Conservation (phyloP, 2,329 filamentous ascomycete species). For the Plenodomus lindquistii region DNA sequence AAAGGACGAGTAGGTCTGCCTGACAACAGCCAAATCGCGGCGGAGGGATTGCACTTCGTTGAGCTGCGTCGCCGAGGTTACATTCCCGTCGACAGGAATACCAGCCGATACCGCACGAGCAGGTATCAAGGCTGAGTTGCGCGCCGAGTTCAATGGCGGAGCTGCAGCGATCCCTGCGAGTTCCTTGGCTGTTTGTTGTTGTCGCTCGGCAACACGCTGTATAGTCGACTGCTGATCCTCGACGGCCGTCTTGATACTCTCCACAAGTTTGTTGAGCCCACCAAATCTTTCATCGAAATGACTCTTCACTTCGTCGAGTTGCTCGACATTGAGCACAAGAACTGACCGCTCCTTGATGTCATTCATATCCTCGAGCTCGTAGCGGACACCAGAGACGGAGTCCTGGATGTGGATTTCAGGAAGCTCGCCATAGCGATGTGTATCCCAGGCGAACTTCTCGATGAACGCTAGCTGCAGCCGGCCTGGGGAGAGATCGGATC, state of each 20-base stretch:
- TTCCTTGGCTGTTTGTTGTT: constrained; percentile 87
- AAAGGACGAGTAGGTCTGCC: constrained; percentile 92
- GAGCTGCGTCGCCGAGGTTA: constrained; percentile 63
- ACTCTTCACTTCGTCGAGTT: constrained; percentile 91
- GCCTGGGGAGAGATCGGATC: constrained; percentile 82
- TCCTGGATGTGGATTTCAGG: constrained; percentile 99
- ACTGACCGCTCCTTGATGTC: constrained; percentile 96
- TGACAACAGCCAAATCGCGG: constrained; percentile 85
- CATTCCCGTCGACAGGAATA: constrained; percentile 25
- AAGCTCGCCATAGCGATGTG: constrained; percentile 90
- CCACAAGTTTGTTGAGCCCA: constrained; percentile 78
- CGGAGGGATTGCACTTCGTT: constrained; percentile 80
- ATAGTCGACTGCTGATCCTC: constrained; percentile 82
- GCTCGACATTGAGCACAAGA: constrained; percentile 90
- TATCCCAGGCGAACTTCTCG: constrained; percentile 99
- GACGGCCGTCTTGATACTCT: constrained; percentile 80
- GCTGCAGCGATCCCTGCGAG: constrained; percentile 69
- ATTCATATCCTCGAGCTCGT: constrained; percentile 89
- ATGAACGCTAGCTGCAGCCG: constrained; percentile 94
- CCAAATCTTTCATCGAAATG: constrained; percentile 93
- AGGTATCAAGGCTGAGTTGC: constrained; percentile 40
- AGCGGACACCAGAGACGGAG: constrained; percentile 90
- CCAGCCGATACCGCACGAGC: constrained; percentile 31
- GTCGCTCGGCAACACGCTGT: constrained; percentile 84
- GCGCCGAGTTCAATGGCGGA: constrained; percentile 38